These are phyloP conservation scores for Gnomoniopsis smithogilvyi DNA, from an alignment of 2,329 filamentous ascomycete genomes.

Conservation along the genomic window DNA sequence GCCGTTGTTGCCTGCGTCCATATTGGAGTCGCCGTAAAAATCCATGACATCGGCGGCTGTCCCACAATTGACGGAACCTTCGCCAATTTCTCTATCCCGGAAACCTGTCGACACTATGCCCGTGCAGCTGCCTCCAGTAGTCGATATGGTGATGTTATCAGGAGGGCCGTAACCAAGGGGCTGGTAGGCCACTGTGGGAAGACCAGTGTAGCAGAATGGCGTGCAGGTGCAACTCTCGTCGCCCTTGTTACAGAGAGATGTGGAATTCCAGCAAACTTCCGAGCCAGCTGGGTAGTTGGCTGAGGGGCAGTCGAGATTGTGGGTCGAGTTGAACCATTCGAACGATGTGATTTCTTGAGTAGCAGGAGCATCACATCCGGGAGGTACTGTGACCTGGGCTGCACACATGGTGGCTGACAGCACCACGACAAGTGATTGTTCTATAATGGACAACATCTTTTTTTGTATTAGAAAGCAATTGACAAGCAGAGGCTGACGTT, in stretches of 20 bases:
- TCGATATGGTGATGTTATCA: conserved; percentile 5
- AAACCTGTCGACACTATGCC: not conserved
- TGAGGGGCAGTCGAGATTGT: conserved; percentile 12
- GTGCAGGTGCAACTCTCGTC: not conserved
- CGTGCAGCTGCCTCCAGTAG: not conserved
- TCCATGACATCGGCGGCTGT: conserved; percentile 3
- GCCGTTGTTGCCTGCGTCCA: not conserved
- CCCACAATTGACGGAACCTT: conserved; percentile 7
- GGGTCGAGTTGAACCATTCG: conserved; percentile 13
- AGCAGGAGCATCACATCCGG: not conserved
- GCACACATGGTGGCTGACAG: no score
- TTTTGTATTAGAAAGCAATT: no score
- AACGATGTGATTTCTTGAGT: conserved; percentile 4
- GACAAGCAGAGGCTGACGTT: no score
- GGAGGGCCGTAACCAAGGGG: conserved; percentile 10
- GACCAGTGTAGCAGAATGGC: conserved; percentile 8
- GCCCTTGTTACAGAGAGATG: not conserved
- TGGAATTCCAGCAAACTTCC: conserved; percentile 9
- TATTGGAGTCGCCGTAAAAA: conserved; percentile 9
- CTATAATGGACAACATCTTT: no score
- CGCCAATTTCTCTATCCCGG: conserved; percentile 4
- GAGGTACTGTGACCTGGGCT: no score
- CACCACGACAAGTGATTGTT: no score
- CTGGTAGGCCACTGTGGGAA: not conserved
- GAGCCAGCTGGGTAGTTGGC: conserved; percentile 5